phyloP scores from a whole-genome alignment of 768 basidiomycete species.

The Cystofilobasidium ferigula region DNA sequence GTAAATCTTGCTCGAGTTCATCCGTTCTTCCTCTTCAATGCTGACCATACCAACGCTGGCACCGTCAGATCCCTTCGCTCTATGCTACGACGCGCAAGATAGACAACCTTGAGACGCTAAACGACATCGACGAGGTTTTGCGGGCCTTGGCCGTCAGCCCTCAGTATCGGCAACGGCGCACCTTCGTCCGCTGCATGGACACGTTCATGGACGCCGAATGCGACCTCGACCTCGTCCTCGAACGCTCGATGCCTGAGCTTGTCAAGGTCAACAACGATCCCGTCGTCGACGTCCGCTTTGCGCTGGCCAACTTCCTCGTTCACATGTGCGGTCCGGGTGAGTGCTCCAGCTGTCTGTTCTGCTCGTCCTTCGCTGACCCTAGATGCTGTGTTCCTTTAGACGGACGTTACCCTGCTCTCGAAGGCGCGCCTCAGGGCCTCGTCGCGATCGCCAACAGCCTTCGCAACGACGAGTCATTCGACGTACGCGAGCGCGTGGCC shows the following conservation, averaged over 20 bases:
- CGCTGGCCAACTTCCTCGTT: slow-evolving; percentile 62
- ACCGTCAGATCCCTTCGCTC: slow-evolving; percentile 31
- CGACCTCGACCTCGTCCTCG: slow-evolving; percentile 58
- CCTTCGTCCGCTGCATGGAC: slow-evolving; percentile 25
- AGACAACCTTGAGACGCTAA: slow-evolving; percentile 30
- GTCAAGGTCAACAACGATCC: slow-evolving; percentile 50
- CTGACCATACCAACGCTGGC: slow-evolving; percentile 1
- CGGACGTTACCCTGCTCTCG: slow-evolving; percentile 10
- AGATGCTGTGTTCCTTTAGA: neutral
- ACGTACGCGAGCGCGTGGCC: slow-evolving; percentile 16
- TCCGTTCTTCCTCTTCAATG: neutral
- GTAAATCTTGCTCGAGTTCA: slow-evolving; percentile 37
- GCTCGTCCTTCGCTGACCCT: neutral
- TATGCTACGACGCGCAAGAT: slow-evolving; percentile 27
- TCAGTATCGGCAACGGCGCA: slow-evolving; percentile 21
- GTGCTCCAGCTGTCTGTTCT: slow-evolving; percentile 5
- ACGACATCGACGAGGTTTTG: slow-evolving; percentile 48
- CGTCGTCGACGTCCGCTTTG: slow-evolving; percentile 76
- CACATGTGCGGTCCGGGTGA: slow-evolving; percentile 33
- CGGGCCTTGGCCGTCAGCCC: slow-evolving; percentile 35
- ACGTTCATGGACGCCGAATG: slow-evolving; percentile 43
- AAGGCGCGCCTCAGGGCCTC: slow-evolving; percentile 4
- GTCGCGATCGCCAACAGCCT: slow-evolving; percentile 15
- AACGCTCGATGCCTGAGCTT: slow-evolving; percentile 43
- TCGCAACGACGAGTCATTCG: slow-evolving; percentile 18